Evolutionary conservation across 257 asterid species (phyloP), one percentile per base, ranked within the genome.

Genomic region (Osmanthus fragrans): DNA sequence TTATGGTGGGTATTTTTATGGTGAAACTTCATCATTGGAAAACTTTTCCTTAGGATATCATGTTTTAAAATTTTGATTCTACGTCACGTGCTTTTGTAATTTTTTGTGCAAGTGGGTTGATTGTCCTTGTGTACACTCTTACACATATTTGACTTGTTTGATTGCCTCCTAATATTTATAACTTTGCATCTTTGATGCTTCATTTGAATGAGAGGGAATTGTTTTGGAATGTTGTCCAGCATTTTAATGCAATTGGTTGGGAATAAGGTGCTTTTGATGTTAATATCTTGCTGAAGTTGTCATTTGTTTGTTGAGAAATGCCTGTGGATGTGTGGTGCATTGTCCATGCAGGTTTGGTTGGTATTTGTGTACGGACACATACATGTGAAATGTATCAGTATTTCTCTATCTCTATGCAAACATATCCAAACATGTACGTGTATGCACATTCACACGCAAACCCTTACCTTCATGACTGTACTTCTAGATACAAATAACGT

Each of bases 171-270:
- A 33, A 68, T 65, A 19, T 65, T 42, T 42, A 72, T 73, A 19
- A 10, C 12, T 37, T 37, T 37, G 42, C 1, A 37, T 18, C 25
- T 60, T 76, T 64, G 39, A 54, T 69, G 39, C 70, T 68, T 74
- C 56, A 4, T 32, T 67, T 76, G 72, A 70, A 67, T 73, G 68
- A 34, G 40, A 49, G 39, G 70, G 56, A 54, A 18, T 73, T 18
- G 33, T 73, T 70, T 73, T 34, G 29, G 67, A 25, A 70, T 33
- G 66, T 70, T 73, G 9, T 42, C 25, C 32, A 33, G 64, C 32
- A 25, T n/a, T 71, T 76, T 39, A 40, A 72, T 77, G 78, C 82
- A 33, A 73, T 56, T 80, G 65, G 36, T 32, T 80, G 60, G 30
- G 75, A 77, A 33, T 10, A 45, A 77, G 39, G 72, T 30, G 13